phyloP scores from a whole-genome alignment of 225 moss, liverwort and hornwort species.

The Neckera pumila region DNA sequence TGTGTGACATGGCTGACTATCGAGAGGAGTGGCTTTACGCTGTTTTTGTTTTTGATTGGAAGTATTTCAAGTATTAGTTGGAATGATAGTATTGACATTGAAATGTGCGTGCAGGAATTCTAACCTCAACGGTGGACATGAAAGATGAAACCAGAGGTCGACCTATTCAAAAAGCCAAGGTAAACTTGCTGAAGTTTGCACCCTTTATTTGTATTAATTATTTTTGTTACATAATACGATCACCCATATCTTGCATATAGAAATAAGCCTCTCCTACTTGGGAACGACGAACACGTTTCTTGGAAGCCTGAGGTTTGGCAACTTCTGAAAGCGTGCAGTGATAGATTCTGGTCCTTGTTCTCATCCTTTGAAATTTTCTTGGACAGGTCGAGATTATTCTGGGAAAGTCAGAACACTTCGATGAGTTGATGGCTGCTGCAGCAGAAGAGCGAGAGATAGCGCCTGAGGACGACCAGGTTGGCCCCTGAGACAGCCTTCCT shows the following conservation, averaged over 20 bases:
- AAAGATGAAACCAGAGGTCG: constrained; percentile 96
- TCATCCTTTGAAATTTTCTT: neutral
- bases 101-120: constrained; percentile 41
- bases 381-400: constrained; percentile 83
- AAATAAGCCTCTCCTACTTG: neutral
- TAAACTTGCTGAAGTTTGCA: neutral
- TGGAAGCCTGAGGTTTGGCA: neutral
- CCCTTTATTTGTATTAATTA: neutral
- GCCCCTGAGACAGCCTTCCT: constrained; percentile 15
- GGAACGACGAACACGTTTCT: neutral
- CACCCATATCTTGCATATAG: neutral
- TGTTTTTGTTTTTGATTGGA: neutral
- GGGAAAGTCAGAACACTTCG: constrained; percentile 86
- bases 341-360: neutral
- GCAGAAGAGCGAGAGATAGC: constrained; percentile 91
- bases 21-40: neutral
- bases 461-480: constrained; percentile 71
- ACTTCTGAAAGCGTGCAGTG: neutral
- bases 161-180: constrained; percentile 98
- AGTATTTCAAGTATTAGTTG: neutral
- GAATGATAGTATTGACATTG: neutral
- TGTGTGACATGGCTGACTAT: too few relatives aligned
- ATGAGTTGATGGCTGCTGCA: constrained; percentile 95
- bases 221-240: neutral
- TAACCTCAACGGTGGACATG: constrained; percentile 98